Percentiles rank a stretch among this genome's conserved stretches.
Evolutionary conservation across 495 filamentous ascomycete species (phyloP).

Genomic region (Aspergillus affinis): DNA sequence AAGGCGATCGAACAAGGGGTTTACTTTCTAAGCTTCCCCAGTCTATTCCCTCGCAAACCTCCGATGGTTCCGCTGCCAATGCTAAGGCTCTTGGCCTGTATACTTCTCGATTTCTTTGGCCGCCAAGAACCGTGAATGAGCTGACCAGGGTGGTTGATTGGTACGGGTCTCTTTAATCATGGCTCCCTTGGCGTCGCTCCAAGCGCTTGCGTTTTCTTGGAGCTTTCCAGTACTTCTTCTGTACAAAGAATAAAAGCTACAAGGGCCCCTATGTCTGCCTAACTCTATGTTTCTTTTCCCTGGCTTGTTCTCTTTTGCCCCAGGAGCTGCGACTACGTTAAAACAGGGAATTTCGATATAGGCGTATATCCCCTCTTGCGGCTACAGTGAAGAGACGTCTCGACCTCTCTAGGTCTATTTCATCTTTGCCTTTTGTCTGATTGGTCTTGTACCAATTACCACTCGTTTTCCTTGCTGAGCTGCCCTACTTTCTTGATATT

Average conservation of each 20-base stretch:
- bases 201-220: slow-evolving; percentile 8
- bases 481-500: background rate
- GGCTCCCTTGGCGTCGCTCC: slow-evolving; percentile 6
- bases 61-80: slow-evolving; percentile 2
- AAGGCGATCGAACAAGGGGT: background rate
- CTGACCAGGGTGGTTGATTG: background rate
- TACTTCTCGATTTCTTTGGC: background rate
- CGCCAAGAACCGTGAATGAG: background rate
- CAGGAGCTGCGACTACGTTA: background rate
- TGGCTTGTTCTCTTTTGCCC: background rate
- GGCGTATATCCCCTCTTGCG: background rate
- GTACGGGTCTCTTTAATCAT: slow-evolving; percentile 1
- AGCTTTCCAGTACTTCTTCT: background rate
- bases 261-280: background rate
- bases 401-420: background rate
- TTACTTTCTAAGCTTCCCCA: background rate
- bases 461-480: background rate
- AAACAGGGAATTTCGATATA: background rate
- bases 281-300: background rate
- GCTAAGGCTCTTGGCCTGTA: slow-evolving; percentile 3
- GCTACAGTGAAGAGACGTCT: background rate
- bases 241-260: background rate
- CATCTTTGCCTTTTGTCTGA: background rate
- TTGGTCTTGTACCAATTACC: background rate
- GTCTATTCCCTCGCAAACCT: background rate